A percentile compares a stretch with the other conserved stretches of the same genome.
Evolutionary conservation across 2,329 filamentous ascomycete species (phyloP).

Genomic region (Neofusicoccum umdonicola): DNA sequence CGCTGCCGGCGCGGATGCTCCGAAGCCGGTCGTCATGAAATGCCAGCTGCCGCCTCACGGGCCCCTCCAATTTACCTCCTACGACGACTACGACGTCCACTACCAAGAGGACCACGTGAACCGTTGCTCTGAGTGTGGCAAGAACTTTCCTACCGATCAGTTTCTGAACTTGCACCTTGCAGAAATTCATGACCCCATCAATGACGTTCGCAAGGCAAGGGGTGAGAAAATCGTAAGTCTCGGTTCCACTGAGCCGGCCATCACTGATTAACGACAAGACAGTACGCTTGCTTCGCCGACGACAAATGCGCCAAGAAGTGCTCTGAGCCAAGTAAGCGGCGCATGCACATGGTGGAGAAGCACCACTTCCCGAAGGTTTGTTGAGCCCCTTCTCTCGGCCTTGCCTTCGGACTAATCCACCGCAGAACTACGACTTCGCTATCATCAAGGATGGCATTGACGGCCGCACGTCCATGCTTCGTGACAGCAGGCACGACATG

Average conservation of each 20-base stretch:
- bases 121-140: conserved; percentile 78
- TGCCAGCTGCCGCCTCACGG: conserved; percentile 82
- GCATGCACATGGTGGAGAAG: conserved; percentile 89
- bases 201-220: conserved; percentile 67
- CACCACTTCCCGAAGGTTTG: conserved; percentile 75
- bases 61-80: conserved; percentile 67
- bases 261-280: conserved; percentile 1
- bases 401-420: neutral
- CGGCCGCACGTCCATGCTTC: conserved; percentile 73
- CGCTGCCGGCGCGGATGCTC: conserved; percentile 28
- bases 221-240: conserved; percentile 79
- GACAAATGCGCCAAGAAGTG: conserved; percentile 77
- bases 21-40: conserved; percentile 57
- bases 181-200: conserved; percentile 84
- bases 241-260: neutral
- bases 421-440: conserved; percentile 39
- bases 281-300: conserved; percentile 90
- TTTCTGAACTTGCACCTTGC: conserved; percentile 82
- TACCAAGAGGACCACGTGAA: conserved; percentile 80
- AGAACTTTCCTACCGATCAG: conserved; percentile 83
- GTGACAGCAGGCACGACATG: conserved; percentile 18
- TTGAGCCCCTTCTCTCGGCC: neutral
- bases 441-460: conserved; percentile 90
- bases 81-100: conserved; percentile 82
- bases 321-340: conserved; percentile 76